Conservation (phyloP, 164 flowering plant genomes). For the Macadamia integrifolia region DNA sequence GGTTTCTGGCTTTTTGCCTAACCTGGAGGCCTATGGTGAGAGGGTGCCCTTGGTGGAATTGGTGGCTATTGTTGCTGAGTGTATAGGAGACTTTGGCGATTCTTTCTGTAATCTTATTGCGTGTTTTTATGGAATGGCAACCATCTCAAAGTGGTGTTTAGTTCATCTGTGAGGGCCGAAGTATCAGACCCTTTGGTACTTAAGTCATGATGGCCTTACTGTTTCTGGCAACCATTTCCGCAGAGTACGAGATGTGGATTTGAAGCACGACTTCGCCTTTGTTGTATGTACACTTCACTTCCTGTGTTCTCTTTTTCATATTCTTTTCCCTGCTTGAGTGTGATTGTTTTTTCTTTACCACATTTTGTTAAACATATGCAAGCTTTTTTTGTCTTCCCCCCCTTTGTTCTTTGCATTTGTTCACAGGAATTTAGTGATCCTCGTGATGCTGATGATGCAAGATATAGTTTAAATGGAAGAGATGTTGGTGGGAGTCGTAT, state of each 20-base stretch:
- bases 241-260: slow-evolving; percentile 99
- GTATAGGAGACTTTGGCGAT: slow-evolving; percentile 81
- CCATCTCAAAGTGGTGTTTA: slow-evolving; percentile 85
- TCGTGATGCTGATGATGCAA: slow-evolving; percentile 98
- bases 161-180: slow-evolving; percentile 83
- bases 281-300: slow-evolving; percentile 56
- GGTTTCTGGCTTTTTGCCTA: slow-evolving; percentile 64
- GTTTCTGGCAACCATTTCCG: slow-evolving; percentile 93
- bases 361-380: slow-evolving; percentile 16
- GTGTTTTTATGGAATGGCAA: slow-evolving; percentile 83
- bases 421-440: slow-evolving; percentile 84
- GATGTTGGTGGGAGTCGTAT: slow-evolving; percentile 64
- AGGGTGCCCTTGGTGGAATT: slow-evolving; percentile 69
- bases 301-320: neutral
- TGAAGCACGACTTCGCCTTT: slow-evolving; percentile 95
- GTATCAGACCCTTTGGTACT: slow-evolving; percentile 59
- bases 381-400: slow-evolving; percentile 15
- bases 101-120: slow-evolving; percentile 81
- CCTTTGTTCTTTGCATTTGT: slow-evolving; percentile 1
- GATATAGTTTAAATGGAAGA: slow-evolving; percentile 29
- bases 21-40: slow-evolving; percentile 75
- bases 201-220: slow-evolving; percentile 94
- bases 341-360: neutral
- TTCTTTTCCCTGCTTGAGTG: too few species aligned
- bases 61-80: slow-evolving; percentile 67